Evolutionary conservation across 2,329 filamentous ascomycete genomes (phyloP).

Genomic region (Penicillium frequentans): DNA sequence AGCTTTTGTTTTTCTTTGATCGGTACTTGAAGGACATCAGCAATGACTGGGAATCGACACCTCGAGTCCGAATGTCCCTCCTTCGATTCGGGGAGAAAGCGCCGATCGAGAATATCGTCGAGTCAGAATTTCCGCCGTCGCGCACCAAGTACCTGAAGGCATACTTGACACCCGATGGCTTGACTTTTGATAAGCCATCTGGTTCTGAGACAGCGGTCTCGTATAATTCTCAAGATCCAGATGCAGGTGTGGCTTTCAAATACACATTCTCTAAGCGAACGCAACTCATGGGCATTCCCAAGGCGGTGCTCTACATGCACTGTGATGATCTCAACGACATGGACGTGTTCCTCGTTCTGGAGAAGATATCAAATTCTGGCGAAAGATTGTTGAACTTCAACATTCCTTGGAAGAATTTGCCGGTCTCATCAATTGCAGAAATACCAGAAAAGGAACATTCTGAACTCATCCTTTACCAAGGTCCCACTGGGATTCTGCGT

Average conservation of each 20-base stretch:
- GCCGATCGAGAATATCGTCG: conserved; percentile 31
- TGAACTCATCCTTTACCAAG: conserved; percentile 38
- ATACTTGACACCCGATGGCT: conserved; percentile 25
- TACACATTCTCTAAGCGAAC: conserved; percentile 42
- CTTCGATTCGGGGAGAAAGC: conserved; percentile 36
- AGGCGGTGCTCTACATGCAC: conserved; percentile 50
- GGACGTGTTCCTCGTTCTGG: conserved; percentile 45
- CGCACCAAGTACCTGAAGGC: conserved; percentile 35
- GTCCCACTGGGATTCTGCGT: conserved; percentile 46
- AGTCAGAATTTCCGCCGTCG: conserved; percentile 36
- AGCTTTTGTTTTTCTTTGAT: conserved; percentile 49
- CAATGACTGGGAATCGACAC: conserved; percentile 51
- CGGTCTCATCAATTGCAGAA: not conserved
- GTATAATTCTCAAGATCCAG: conserved; percentile 33
- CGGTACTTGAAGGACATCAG: conserved; percentile 44
- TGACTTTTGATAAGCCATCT: conserved; percentile 6
- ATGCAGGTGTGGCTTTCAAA: conserved; percentile 34
- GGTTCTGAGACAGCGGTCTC: conserved; percentile 18
- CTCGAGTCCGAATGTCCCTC: conserved; percentile 45
- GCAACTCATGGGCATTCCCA: conserved; percentile 48
- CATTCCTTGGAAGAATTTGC: conserved; percentile 37
- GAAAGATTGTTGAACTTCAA: conserved; percentile 45
- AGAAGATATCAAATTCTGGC: conserved; percentile 47
- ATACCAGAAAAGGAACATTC: not conserved
- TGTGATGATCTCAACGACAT: conserved; percentile 46